Conservation (phyloP, 2,329 filamentous ascomycete species). For the Xylogone sp. region DNA sequence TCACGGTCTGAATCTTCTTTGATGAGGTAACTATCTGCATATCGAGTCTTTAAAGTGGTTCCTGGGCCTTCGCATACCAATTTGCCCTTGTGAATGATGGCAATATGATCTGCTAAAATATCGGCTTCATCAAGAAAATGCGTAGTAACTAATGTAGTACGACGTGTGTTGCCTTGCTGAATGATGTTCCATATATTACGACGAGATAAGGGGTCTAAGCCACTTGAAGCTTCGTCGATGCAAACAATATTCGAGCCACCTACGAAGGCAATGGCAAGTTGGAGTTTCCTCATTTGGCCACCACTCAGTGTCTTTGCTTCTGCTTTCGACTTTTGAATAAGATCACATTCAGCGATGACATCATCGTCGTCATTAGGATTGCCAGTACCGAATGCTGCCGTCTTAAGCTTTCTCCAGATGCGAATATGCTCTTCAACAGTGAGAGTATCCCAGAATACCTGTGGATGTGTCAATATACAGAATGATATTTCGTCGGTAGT, state of each 20-base stretch:
- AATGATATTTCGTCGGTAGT: too few species aligned
- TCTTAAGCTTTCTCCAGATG: slow-evolving; percentile 60
- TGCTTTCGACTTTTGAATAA: slow-evolving; percentile 53
- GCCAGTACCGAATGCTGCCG: slow-evolving; percentile 35
- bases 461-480: slow-evolving; percentile 40
- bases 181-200: slow-evolving; percentile 68
- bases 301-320: slow-evolving; percentile 56
- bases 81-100: slow-evolving; percentile 58
- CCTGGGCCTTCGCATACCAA: slow-evolving; percentile 61
- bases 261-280: slow-evolving; percentile 65
- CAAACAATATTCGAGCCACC: slow-evolving; percentile 61
- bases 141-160: slow-evolving; percentile 62
- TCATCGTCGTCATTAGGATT: slow-evolving; percentile 39
- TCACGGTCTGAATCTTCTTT: slow-evolving; percentile 12
- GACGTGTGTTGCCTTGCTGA: slow-evolving; percentile 54
- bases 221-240: slow-evolving; percentile 63
- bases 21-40: slow-evolving; percentile 54
- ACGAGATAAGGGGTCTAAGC: slow-evolving; percentile 59
- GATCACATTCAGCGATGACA: slow-evolving; percentile 53
- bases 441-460: slow-evolving; percentile 58
- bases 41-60: slow-evolving; percentile 57
- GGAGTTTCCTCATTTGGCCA: slow-evolving; percentile 64
- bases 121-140: slow-evolving; percentile 68
- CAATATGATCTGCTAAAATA: slow-evolving; percentile 61
- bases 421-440: slow-evolving; percentile 59